phyloP scores from a whole-genome alignment of 306 rosid genomes.

The Citrullus mucosospermus region DNA sequence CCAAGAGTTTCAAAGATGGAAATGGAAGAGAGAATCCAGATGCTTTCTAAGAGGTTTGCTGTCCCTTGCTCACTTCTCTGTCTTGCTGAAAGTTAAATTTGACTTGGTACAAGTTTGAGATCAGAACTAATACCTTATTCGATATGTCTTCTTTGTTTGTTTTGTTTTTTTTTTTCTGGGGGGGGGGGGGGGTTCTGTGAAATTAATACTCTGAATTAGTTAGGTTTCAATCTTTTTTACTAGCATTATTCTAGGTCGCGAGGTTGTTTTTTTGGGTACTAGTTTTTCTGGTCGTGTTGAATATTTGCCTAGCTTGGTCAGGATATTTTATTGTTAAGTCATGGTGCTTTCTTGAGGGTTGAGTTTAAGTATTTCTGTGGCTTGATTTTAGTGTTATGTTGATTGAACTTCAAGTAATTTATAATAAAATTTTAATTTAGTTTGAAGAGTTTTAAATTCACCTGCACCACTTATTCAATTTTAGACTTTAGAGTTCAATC shows the following conservation, averaged over 20 bases:
- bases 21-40: conserved; percentile 79
- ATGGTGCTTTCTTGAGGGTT: neutral
- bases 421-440: neutral
- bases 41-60: conserved; percentile 59
- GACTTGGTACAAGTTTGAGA: neutral
- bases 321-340: neutral
- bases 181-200: neutral
- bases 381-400: neutral
- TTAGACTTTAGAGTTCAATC: neutral
- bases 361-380: neutral
- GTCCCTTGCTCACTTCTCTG: conserved; percentile 13
- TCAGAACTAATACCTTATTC: neutral
- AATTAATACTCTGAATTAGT: neutral
- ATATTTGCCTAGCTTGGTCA: neutral
- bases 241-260: neutral
- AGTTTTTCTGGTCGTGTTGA: neutral
- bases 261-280: neutral
- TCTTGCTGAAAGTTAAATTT: conserved; percentile 3
- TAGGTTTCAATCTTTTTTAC: neutral
- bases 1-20: conserved; percentile 53
- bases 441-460: neutral
- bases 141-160: neutral
- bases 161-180: too few relatives aligned
- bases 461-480: neutral
- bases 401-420: neutral